Percentiles rank a stretch among this genome's conserved stretches.
These are phyloP conservation scores for Buddleja alternifolia DNA, from an alignment of 257 asterid genomes.

Conservation along the genomic window DNA sequence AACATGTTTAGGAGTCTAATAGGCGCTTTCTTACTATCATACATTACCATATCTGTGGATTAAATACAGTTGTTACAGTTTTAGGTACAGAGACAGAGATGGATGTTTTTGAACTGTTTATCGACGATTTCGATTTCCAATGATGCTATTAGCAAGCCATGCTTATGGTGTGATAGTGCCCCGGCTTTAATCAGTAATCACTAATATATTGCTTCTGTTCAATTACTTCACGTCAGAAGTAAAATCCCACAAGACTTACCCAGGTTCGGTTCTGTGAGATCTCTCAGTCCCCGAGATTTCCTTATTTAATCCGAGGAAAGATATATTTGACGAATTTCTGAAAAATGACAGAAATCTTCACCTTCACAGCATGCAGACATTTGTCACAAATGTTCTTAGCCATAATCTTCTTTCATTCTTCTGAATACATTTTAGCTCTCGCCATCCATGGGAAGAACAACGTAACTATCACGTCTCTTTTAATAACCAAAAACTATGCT, in stretches of 20 bases:
- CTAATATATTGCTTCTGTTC: conserved; percentile 35
- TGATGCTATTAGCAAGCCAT: conserved; percentile 25
- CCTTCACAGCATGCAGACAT: conserved; percentile 55
- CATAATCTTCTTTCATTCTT: conserved; percentile 50
- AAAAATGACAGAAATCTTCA: conserved; percentile 54
- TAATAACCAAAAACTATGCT: conserved; percentile 50
- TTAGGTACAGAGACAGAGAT: background rate
- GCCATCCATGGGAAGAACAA: conserved; percentile 51
- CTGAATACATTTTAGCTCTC: conserved; percentile 56
- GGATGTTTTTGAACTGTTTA: background rate
- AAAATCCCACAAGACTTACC: conserved; percentile 13
- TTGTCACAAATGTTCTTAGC: conserved; percentile 56
- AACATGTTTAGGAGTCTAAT: too few relatives aligned
- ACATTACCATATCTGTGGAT: background rate
- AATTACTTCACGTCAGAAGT: conserved; percentile 41
- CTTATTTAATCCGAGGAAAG: conserved; percentile 22
- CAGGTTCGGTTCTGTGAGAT: too few relatives aligned
- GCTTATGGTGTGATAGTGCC: too few relatives aligned
- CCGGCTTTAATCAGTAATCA: too few relatives aligned
- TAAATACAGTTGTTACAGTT: background rate
- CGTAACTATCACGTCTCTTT: conserved; percentile 51
- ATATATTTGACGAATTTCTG: conserved; percentile 21
- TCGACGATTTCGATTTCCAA: too few relatives aligned
- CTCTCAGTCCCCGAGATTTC: conserved; percentile 3
- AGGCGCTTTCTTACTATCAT: background rate